A percentile compares a stretch with the other conserved stretches of the same genome.
Evolutionary conservation across 495 filamentous ascomycete genomes (phyloP).

Genomic region (Penicillium herquei): DNA sequence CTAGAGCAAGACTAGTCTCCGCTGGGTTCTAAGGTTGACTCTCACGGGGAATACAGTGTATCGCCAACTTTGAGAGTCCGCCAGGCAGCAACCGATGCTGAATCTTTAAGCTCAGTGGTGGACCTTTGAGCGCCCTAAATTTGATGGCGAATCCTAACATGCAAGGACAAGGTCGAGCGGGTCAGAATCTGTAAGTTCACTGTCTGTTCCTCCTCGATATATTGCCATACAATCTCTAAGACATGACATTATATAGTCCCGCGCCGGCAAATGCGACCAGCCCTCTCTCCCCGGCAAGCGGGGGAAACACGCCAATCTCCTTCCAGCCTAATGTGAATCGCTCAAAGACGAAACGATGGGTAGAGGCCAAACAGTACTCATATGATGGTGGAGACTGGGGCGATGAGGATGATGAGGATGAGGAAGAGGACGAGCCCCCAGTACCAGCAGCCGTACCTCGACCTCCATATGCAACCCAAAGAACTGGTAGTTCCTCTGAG

Average conservation of each 20-base stretch:
- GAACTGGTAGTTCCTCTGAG: constrained; percentile 32
- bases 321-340: constrained; percentile 84
- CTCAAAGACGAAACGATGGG: constrained; percentile 91
- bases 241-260: constrained; percentile 11
- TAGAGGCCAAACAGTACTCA: constrained; percentile 79
- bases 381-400: constrained; percentile 98
- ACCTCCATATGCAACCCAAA: constrained; percentile 31
- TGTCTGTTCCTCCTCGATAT: not conserved
- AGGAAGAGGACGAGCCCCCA: constrained; percentile 52
- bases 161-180: constrained; percentile 24
- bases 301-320: constrained; percentile 46
- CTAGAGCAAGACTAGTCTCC: not conserved
- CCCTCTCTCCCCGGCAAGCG: constrained; percentile 29
- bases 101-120: constrained; percentile 5
- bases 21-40: not conserved
- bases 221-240: constrained; percentile 18
- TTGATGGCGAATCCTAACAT: constrained; percentile 24
- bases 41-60: not conserved
- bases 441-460: constrained; percentile 38
- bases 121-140: constrained; percentile 6
- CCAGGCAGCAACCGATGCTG: constrained; percentile 21
- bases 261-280: constrained; percentile 25
- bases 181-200: constrained; percentile 24
- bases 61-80: not conserved
- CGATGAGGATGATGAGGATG: constrained; percentile 76